phyloP scores from a whole-genome alignment of 768 basidiomycete genomes.

The Lentinula guzmanii region DNA sequence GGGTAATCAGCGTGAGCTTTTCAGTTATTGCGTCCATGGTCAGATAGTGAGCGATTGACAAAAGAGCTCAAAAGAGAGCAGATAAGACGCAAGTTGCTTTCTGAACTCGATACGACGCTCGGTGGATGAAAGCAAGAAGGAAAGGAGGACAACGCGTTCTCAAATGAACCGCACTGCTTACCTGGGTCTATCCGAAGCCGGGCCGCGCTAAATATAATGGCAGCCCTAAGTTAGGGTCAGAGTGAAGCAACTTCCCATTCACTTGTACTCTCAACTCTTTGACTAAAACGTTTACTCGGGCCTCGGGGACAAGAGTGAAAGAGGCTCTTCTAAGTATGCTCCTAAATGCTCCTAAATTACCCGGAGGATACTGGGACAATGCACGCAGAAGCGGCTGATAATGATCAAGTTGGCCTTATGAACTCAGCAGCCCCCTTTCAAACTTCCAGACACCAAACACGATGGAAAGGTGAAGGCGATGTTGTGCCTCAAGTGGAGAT shows the following conservation, averaged over 20 bases:
- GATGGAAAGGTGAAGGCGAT: neutral
- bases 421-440: neutral
- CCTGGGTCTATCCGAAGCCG: neutral
- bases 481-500: neutral
- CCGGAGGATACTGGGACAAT: neutral
- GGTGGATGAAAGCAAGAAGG: neutral
- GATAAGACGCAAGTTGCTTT: neutral
- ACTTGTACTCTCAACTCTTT: neutral
- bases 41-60: neutral
- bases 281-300: neutral
- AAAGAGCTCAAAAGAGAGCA: neutral
- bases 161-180: neutral
- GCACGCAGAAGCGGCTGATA: neutral
- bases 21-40: neutral
- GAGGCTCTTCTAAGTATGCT: neutral
- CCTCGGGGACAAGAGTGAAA: neutral
- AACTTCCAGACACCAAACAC: neutral
- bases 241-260: neutral
- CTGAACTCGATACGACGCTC: neutral
- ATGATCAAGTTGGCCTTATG: no score
- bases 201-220: neutral
- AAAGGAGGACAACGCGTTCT: neutral
- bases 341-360: neutral
- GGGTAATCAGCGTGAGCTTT: neutral
- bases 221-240: neutral